Conservation (phyloP, 2,329 filamentous ascomycete species). For the Penicillium carneum region DNA sequence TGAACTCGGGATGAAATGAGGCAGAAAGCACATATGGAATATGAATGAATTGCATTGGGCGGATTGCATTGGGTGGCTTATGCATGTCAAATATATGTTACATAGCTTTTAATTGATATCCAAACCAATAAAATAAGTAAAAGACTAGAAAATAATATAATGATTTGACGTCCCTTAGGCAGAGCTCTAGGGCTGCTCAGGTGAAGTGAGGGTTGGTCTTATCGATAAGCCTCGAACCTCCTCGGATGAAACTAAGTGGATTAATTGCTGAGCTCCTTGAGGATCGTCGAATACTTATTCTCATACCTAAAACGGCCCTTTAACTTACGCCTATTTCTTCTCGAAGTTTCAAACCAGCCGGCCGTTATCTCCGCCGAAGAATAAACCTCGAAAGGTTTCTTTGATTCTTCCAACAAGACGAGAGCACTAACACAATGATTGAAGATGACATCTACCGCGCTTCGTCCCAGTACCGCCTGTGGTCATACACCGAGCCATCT, state of each 20-base stretch:
- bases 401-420: neutral
- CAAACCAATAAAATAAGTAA: neutral
- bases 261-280: neutral
- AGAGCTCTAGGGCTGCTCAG: neutral
- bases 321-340: no score
- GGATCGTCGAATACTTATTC: neutral
- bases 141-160: no score
- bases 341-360: neutral
- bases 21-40: neutral
- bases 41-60: conserved; percentile 10
- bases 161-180: neutral
- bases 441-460: conserved; percentile 91
- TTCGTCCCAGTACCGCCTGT: conserved; percentile 88
- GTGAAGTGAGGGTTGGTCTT: neutral
- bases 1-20: neutral
- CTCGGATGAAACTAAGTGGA: neutral
- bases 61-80: conserved; percentile 12
- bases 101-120: neutral
- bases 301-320: neutral
- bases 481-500: conserved; percentile 83
- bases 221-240: conserved; percentile 13
- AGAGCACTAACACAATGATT: conserved; percentile 63
- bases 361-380: neutral
- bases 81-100: neutral
- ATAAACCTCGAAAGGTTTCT: neutral